Conservation (phyloP, 257 asterid genomes). For the Mentha longifolia region DNA sequence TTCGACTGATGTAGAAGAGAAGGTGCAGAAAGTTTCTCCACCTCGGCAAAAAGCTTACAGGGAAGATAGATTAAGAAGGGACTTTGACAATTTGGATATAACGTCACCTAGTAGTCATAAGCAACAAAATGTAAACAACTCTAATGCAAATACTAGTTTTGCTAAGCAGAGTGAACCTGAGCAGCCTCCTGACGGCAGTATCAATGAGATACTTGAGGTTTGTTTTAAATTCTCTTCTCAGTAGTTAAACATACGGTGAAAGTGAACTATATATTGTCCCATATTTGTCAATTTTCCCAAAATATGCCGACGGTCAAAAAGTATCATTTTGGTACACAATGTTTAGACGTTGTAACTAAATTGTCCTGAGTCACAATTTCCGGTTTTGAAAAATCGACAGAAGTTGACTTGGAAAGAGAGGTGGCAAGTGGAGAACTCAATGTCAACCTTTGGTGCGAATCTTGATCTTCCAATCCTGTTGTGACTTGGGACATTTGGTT, state of each 20-base stretch:
- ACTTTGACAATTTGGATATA: conserved; percentile 45
- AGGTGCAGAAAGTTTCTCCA: conserved; percentile 79
- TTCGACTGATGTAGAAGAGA: conserved; percentile 63
- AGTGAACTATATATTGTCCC: no score
- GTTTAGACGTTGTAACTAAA: no score
- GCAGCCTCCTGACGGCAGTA: conserved; percentile 65
- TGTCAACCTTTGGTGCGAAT: no score
- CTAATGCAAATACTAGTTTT: conserved; percentile 45
- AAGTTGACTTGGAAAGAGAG: no score
- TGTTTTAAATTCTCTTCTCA: conserved; percentile 23
- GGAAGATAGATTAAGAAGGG: conserved; percentile 72
- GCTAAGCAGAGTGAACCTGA: conserved; percentile 55
- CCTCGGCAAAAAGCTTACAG: conserved; percentile 64
- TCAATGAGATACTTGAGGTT: conserved; percentile 94
- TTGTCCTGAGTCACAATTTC: no score
- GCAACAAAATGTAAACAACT: conserved; percentile 49
- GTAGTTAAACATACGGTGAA: background rate
- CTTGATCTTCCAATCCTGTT: no score
- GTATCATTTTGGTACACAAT: no score
- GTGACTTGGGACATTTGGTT: no score
- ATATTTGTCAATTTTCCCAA: no score
- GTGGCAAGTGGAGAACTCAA: no score
- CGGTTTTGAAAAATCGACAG: no score
- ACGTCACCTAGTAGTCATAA: conserved; percentile 49
- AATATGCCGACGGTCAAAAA: no score